phyloP scores from a whole-genome alignment of 306 rosid genomes.

The Sindora glabra region DNA sequence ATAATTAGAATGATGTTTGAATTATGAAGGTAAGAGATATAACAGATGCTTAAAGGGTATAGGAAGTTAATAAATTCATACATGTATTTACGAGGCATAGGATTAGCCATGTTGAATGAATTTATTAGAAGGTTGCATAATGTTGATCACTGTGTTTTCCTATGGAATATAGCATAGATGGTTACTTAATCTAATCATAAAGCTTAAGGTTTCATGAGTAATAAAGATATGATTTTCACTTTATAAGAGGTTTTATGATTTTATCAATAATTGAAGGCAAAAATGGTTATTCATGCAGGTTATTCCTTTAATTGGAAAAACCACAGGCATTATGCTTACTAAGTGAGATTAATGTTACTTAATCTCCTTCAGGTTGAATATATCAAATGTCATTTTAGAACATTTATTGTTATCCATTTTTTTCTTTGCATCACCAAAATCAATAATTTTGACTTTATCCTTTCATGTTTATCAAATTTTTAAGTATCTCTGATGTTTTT shows the following conservation, averaged over 20 bases:
- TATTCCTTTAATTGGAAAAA: conserved; percentile 48
- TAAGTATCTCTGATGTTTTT: conserved; percentile 65
- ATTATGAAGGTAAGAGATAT: no score
- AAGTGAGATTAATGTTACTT: conserved; percentile 71
- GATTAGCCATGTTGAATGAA: no score
- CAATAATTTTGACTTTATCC: conserved; percentile 11
- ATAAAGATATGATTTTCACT: conserved; percentile 4
- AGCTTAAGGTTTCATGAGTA: conserved; percentile 7
- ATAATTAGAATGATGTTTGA: no score
- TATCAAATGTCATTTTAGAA: not conserved
- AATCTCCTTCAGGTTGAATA: conserved; percentile 52
- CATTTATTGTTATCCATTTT: not conserved
- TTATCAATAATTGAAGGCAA: conserved; percentile 8
- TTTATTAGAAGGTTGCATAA: no score
- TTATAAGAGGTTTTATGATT: conserved; percentile 3
- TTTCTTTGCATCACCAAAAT: not conserved
- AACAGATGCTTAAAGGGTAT: no score
- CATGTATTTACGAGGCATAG: no score
- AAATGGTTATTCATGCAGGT: conserved; percentile 37
- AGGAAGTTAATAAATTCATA: no score
- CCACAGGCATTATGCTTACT: conserved; percentile 48
- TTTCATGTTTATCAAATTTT: conserved; percentile 15
- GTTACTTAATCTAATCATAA: conserved; percentile 1
- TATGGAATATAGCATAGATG: no score
- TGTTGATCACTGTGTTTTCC: no score